phyloP scores from a whole-genome alignment of 331 rosid species.

The Pyrus hybrid region DNA sequence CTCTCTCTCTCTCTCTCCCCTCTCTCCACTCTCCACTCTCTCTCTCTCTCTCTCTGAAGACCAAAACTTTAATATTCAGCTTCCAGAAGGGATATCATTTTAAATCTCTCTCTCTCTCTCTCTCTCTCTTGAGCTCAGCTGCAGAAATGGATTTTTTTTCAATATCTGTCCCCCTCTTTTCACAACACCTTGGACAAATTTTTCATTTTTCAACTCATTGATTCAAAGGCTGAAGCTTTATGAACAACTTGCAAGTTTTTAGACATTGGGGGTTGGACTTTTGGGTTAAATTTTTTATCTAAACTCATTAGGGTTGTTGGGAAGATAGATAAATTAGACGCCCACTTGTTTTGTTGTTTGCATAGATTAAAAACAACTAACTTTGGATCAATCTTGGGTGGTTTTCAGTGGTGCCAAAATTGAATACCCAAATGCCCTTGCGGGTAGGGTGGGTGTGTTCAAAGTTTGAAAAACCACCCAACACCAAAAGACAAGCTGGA shows the following conservation, averaged over 20 bases:
- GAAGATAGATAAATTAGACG: background rate
- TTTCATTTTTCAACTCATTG: background rate
- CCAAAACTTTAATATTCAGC: constrained; percentile 1
- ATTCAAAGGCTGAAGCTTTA: background rate
- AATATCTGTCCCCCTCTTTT: background rate
- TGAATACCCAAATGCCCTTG: background rate
- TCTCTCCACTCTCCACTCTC: background rate
- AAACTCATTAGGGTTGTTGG: constrained; percentile 5
- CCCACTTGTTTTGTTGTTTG: background rate
- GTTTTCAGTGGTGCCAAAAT: background rate
- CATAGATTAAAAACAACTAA: background rate
- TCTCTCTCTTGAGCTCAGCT: background rate
- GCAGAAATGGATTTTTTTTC: background rate
- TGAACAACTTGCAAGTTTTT: constrained; percentile 11
- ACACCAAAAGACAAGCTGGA: background rate
- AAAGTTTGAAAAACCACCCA: background rate
- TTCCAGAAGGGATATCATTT: constrained; percentile 14
- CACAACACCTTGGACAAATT: background rate
- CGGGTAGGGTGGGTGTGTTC: background rate
- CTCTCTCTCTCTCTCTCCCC: too few species aligned
- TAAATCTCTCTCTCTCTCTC: background rate
- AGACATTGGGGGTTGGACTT: constrained; percentile 27
- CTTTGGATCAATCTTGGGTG: constrained; percentile 14
- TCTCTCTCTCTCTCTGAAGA: background rate
- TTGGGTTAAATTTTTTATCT: background rate